Evolutionary conservation across 2,329 filamentous ascomycete species (phyloP), one percentile per base, ranked within the genome.

Genomic region (Zalaria sp.): DNA sequence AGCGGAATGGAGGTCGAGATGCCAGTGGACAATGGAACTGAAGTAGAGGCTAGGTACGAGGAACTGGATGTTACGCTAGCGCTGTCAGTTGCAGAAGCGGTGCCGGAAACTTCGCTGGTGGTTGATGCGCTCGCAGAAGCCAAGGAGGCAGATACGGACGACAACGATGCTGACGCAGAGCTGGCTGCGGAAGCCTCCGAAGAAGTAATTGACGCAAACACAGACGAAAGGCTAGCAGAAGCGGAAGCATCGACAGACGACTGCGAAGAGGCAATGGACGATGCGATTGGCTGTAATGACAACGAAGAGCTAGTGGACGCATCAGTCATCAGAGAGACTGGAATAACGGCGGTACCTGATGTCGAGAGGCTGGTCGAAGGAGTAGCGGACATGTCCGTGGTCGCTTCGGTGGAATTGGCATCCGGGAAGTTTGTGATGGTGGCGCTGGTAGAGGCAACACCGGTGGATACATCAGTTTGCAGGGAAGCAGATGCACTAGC

Each of bases 401-500:
- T 6, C 5, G 40, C 36, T 18, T 29, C 39, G 25, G 7, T 32
- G n/a, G 7, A 7, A 3, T 7, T 32, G 29, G 29, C 7, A 7
- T 32, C 29, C n/a, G 29, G 29, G 2, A 32, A 2, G 7, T 7
- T 3, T 7, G 34, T 44, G n/a, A 41, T 26, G 9, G 48, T 41
- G 18, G 39, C 44, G 32, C 41, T 54, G n/a, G 45, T 45, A 6
- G 47, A 42, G 4, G 49, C 43, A 8, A 41, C 41, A 7, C 39
- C 31, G 25, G 45, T 44, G 26, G 51, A 45, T 32, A 39, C 43
- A 10, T 46, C 49, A n/a, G 50, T 47, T 10, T 43, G 43, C 34
- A 55, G 34, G 7, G 55, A 54, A 6, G 54, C 50, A 8, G 52
- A 49, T 25, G 52, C 54, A 38, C 51, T 54, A 2, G 55, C 55